These are phyloP conservation scores for Graphium sp. DNA, from an alignment of 2,329 filamentous ascomycete genomes.

Conservation along the genomic window DNA sequence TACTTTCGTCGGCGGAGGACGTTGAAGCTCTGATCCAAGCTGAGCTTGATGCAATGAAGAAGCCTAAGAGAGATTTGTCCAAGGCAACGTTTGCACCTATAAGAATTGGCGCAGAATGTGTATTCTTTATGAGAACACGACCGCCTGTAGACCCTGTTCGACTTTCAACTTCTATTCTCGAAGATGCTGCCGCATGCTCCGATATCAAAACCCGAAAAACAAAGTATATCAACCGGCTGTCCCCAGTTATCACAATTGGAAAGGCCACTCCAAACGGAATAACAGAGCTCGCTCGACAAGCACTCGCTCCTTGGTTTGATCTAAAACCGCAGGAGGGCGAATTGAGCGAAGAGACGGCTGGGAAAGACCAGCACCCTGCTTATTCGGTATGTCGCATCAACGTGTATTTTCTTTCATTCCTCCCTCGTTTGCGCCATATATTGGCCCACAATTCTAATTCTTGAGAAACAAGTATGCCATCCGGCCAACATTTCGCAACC, in stretches of 20 bases:
- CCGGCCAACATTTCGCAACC: slow-evolving; percentile 58
- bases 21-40: slow-evolving; percentile 58
- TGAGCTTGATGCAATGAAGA: slow-evolving; percentile 51
- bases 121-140: slow-evolving; percentile 43
- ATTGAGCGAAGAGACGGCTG: not conserved
- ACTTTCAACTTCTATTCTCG: slow-evolving; percentile 36
- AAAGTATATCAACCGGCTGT: slow-evolving; percentile 41
- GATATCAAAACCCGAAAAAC: slow-evolving; percentile 25
- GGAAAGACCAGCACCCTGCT: slow-evolving; percentile 6
- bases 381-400: too few species aligned
- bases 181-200: slow-evolving; percentile 28
- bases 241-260: slow-evolving; percentile 32
- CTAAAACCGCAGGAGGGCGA: slow-evolving; percentile 13
- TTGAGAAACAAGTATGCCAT: slow-evolving; percentile 56
- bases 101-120: slow-evolving; percentile 39
- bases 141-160: slow-evolving; percentile 36
- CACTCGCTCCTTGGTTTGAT: slow-evolving; percentile 47
- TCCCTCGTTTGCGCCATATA: not conserved
- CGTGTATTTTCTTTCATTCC: too few species aligned
- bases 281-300: slow-evolving; percentile 43
- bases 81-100: slow-evolving; percentile 34
- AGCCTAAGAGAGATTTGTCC: slow-evolving; percentile 18
- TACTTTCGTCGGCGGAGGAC: slow-evolving; percentile 27
- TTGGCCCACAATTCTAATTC: not conserved
- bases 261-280: slow-evolving; percentile 56